Evolutionary conservation across 225 moss, liverwort and hornwort genomes (phyloP).

Genomic region (Marchantia paleacea): DNA sequence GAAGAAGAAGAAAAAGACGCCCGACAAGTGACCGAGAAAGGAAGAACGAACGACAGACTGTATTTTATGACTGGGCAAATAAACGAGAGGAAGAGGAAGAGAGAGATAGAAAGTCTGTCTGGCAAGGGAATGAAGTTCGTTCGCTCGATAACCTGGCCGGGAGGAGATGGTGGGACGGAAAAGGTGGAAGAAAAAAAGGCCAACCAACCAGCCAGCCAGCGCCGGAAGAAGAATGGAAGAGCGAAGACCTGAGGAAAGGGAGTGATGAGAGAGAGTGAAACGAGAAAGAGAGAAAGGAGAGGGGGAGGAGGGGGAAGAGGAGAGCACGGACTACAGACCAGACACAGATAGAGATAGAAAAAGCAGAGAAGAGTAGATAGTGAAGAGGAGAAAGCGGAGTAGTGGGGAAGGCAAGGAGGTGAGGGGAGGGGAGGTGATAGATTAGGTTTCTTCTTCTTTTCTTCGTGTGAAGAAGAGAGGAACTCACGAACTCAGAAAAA

Average conservation of each 20-base stretch:
- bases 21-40: not conserved
- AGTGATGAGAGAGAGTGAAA: not conserved
- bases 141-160: not conserved
- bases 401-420: not conserved
- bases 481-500: not conserved
- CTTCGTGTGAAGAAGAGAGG: not conserved
- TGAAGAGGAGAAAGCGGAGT: no score
- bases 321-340: not conserved
- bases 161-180: slow-evolving; percentile 1
- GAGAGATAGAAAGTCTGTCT: not conserved
- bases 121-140: not conserved
- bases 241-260: not conserved
- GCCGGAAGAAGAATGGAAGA: not conserved
- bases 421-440: no score
- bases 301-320: not conserved
- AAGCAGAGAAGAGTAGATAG: not conserved
- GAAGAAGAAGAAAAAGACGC: not conserved
- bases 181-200: not conserved
- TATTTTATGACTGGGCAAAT: not conserved
- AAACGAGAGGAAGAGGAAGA: not conserved
- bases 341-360: not conserved
- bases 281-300: not conserved
- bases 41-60: not conserved
- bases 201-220: not conserved
- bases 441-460: slow-evolving; percentile 8